These are phyloP conservation scores for Schizosaccharomyces octosporus DNA, from an alignment of 805 yeast genomes.

Conservation along the genomic window DNA sequence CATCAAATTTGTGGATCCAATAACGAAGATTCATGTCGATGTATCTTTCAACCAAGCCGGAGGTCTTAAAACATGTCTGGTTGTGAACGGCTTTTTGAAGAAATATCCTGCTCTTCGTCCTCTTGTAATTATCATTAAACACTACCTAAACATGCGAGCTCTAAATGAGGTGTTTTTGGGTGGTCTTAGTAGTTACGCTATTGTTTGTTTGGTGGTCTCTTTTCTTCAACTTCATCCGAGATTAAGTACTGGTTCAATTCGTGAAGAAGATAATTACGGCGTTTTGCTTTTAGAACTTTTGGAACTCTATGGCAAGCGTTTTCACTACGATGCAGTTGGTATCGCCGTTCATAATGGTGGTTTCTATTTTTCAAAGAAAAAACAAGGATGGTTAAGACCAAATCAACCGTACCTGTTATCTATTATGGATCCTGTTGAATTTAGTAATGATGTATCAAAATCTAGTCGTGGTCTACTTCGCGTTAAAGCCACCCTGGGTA, in stretches of 20 bases:
- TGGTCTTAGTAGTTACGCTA: slow-evolving; percentile 83
- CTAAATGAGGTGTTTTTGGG: slow-evolving; percentile 77
- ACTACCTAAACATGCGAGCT: slow-evolving; percentile 51
- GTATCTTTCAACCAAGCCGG: slow-evolving; percentile 82
- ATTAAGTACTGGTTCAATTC: slow-evolving; percentile 37
- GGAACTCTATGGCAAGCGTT: slow-evolving; percentile 72
- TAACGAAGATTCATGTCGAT: slow-evolving; percentile 53
- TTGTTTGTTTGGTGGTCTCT: slow-evolving; percentile 64
- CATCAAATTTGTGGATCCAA: slow-evolving; percentile 62
- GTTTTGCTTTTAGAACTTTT: slow-evolving; percentile 72
- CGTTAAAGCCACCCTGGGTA: slow-evolving; percentile 64
- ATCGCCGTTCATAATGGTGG: slow-evolving; percentile 33
- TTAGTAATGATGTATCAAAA: slow-evolving; percentile 48
- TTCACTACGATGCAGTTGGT: slow-evolving; percentile 60
- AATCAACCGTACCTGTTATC: slow-evolving; percentile 28
- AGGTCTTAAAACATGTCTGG: slow-evolving; percentile 45
- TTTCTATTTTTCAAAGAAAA: slow-evolving; percentile 32
- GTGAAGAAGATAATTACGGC: slow-evolving; percentile 56
- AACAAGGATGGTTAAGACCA: slow-evolving; percentile 26
- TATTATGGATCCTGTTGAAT: slow-evolving; percentile 75
- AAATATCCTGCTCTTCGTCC: slow-evolving; percentile 61
- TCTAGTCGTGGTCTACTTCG: slow-evolving; percentile 40
- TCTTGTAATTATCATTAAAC: slow-evolving; percentile 59
- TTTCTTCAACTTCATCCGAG: slow-evolving; percentile 63
- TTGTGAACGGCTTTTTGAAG: slow-evolving; percentile 49